These are phyloP conservation scores for Termitomyces sp. DNA, from an alignment of 768 basidiomycete genomes.

Conservation along the genomic window DNA sequence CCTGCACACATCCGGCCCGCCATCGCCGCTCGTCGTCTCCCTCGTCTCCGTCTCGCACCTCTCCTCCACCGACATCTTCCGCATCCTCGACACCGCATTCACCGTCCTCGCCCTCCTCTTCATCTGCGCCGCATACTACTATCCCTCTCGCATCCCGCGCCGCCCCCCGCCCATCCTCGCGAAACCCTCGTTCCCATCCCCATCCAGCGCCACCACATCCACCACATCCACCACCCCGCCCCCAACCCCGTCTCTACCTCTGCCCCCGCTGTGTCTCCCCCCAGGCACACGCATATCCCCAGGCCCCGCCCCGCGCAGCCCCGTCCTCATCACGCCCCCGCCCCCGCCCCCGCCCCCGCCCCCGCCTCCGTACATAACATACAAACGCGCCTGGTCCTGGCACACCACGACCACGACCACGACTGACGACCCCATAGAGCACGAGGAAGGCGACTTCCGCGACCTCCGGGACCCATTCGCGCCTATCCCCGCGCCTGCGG, in stretches of 20 bases:
- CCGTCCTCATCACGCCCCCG: background rate
- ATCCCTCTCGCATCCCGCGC: background rate
- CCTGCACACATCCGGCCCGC: background rate
- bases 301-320: background rate
- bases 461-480: conserved; percentile 9
- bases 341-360: background rate
- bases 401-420: background rate
- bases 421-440: background rate
- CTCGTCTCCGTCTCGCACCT: background rate
- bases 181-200: background rate
- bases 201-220: background rate
- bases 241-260: background rate
- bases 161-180: background rate
- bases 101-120: background rate
- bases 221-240: background rate
- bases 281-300: conserved; percentile 1
- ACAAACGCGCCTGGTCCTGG: background rate
- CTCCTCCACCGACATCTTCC: background rate
- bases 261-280: background rate
- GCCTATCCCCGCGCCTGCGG: background rate
- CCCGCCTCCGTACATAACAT: background rate
- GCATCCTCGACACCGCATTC: conserved; percentile 1
- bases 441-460: background rate
- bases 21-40: background rate
- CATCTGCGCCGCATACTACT: background rate